Percentiles rank a stretch among this genome's conserved stretches.
Evolutionary conservation across 2,329 filamentous ascomycete species (phyloP).

Genomic region (Aspergillus jensenii): DNA sequence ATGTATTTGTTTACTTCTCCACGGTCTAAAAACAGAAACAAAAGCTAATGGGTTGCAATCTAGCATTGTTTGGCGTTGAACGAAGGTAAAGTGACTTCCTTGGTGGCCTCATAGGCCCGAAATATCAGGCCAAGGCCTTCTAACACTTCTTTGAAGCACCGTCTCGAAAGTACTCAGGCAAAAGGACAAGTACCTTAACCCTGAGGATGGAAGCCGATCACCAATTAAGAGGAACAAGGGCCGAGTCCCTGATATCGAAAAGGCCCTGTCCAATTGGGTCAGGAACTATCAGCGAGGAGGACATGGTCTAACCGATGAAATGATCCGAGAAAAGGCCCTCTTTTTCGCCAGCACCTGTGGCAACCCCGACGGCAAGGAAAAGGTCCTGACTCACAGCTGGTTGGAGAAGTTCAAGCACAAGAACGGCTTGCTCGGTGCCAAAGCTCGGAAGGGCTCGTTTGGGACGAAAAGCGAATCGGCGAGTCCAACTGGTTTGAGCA

Average conservation of each 20-base stretch:
- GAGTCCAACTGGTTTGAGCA: conserved; percentile 57
- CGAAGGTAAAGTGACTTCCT: conserved; percentile 68
- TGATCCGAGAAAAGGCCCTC: conserved; percentile 79
- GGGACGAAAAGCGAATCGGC: conserved; percentile 65
- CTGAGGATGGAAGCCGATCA: conserved; percentile 74
- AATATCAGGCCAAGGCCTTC: conserved; percentile 11
- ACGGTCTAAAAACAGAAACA: not conserved
- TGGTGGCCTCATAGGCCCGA: not conserved
- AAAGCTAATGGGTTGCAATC: conserved; percentile 18
- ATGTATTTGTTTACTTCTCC: conserved; percentile 22
- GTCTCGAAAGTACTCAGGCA: conserved; percentile 97
- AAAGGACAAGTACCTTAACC: conserved; percentile 89
- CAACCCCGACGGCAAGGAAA: conserved; percentile 69
- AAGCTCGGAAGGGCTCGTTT: conserved; percentile 54
- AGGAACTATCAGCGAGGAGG: conserved; percentile 78
- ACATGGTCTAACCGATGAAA: conserved; percentile 70
- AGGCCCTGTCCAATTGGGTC: conserved; percentile 83
- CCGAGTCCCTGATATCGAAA: conserved; percentile 87
- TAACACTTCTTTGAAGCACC: conserved; percentile 61
- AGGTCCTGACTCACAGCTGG: conserved; percentile 73
- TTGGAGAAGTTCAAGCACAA: conserved; percentile 95
- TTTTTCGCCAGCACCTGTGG: conserved; percentile 76
- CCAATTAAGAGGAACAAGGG: conserved; percentile 80
- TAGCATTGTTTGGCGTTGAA: conserved; percentile 90
- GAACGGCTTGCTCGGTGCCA: conserved; percentile 61